A percentile compares a stretch with the other conserved stretches of the same genome.
phyloP scores from a whole-genome alignment of 169 alveolate genomes.

The Eimeria praecox region DNA sequence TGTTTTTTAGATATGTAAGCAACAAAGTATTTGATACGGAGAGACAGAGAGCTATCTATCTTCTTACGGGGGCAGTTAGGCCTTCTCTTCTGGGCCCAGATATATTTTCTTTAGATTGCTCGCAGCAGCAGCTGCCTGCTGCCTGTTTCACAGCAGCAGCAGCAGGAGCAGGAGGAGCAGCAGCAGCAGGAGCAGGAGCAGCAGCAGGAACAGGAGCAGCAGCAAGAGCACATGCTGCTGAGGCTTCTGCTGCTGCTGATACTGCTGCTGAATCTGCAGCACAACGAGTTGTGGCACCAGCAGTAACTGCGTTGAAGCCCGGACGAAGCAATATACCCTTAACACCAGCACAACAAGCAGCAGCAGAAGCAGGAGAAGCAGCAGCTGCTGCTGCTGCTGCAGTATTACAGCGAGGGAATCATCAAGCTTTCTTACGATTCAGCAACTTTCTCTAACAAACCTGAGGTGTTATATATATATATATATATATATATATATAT shows the following conservation, averaged over 20 bases:
- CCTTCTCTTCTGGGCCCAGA: constrained; percentile 55
- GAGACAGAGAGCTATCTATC: constrained; percentile 34
- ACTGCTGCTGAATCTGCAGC: not conserved
- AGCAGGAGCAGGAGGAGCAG: constrained; percentile 24
- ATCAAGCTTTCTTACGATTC: not conserved
- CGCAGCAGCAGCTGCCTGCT: constrained; percentile 61
- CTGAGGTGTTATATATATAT: too few relatives aligned
- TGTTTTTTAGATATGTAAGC: constrained; percentile 45
- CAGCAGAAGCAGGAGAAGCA: constrained; percentile 47
- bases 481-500: too few relatives aligned
- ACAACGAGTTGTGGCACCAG: not conserved
- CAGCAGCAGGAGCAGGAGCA: not conserved
- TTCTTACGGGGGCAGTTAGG: constrained; percentile 5
- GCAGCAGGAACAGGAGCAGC: constrained; percentile 18
- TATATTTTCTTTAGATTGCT: not conserved
- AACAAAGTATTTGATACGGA: constrained; percentile 59
- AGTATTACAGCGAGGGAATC: constrained; percentile 6
- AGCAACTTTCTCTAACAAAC: constrained; percentile 24
- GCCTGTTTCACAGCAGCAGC: not conserved
- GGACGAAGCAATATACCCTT: not conserved
- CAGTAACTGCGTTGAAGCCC: not conserved
- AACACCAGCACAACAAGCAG: not conserved
- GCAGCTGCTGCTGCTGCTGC: constrained; percentile 35
- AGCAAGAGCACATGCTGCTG: not conserved
- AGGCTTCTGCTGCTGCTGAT: not conserved